Conservation (phyloP, 139 green algal genomes). For the Chlorella sp. region DNA sequence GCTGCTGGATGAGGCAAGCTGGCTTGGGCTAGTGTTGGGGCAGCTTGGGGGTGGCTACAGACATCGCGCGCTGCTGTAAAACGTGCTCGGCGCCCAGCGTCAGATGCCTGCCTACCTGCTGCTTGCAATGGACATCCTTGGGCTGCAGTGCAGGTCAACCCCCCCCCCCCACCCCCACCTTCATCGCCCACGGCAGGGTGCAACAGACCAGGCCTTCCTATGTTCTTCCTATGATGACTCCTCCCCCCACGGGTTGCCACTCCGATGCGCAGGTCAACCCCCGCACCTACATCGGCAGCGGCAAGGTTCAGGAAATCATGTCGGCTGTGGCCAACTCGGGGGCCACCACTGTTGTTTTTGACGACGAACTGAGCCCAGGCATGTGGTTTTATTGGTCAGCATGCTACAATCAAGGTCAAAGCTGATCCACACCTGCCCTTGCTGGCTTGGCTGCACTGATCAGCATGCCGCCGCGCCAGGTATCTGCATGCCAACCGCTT, state of each 20-base stretch:
- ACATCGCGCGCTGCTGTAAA: background rate
- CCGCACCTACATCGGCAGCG: slow-evolving; percentile 90
- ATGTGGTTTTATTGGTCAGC: background rate
- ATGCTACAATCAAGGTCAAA: too few relatives aligned
- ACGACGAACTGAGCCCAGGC: slow-evolving; percentile 92
- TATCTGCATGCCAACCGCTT: too few relatives aligned
- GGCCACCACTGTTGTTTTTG: slow-evolving; percentile 92
- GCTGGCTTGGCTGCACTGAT: background rate
- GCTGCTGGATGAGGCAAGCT: slow-evolving; percentile 57
- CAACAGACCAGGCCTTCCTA: too few relatives aligned
- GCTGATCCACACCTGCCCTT: background rate
- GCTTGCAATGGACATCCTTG: too few relatives aligned
- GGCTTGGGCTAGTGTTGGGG: too few relatives aligned
- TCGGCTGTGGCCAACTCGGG: slow-evolving; percentile 43
- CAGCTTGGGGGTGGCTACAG: background rate
- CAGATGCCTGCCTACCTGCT: too few relatives aligned
- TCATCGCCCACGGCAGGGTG: too few relatives aligned
- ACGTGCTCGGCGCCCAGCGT: too few relatives aligned
- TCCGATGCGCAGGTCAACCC: slow-evolving; percentile 58
- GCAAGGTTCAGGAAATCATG: slow-evolving; percentile 83
- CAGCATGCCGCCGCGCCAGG: background rate
- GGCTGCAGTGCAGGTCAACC: too few relatives aligned
- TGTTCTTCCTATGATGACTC: too few relatives aligned
- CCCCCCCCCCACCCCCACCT: too few relatives aligned
- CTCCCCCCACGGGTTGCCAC: too few relatives aligned